Base-by-base conservation (phyloP, 345 rosid species). In the Eucalyptus pauciflora region DNA sequence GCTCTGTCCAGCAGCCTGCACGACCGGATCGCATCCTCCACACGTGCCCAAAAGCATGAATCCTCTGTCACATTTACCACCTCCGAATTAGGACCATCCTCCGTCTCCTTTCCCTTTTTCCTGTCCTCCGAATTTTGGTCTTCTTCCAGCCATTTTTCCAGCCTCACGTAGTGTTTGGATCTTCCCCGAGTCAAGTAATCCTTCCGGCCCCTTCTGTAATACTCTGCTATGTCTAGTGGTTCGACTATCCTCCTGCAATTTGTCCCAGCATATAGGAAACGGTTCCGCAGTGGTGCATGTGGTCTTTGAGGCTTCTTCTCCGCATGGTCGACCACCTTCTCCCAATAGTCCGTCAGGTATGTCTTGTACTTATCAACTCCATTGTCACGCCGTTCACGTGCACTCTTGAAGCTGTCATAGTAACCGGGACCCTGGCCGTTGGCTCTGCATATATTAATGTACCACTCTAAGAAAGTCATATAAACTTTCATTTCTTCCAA, bases 31-130 rank as follows among this genome's bases (percentile, higher is more conserved):
- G 96, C 95, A 87, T 96, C 98, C 90, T 97, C 98, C 25, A 96
- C 99, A 10, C 91, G 87, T n/a, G 95, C 94, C 99, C 99, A 97
- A 27, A 97, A 97, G 86, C 97, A 95, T 54, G 99, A 96, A 93
- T 96, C 99, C 79, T 93, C 88, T 0, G 94, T 95, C 37, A 95
- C 49, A 52, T 20, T 86, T 45, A 56, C 89, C 48, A 89, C 90
- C 71, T 79, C 85, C 18, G 37, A 6, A 22, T 71, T 25, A 13
- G 51, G 17, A 22, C 86, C 58, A 48, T 31, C 13, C 27, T 46
- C 67, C 3, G 31, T 4, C 15, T 89, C 81, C 86, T 88, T 43
- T 89, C 62, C 62, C 62, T 24, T 24, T 56, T 8, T 24, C 29
- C 62, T 56, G 5, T 11, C 12, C 11, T 48, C 49, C 3, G 49